Evolutionary conservation across 495 filamentous ascomycete genomes (phyloP), one percentile per base, ranked within the genome.

Genomic region (Letharia lupina): DNA sequence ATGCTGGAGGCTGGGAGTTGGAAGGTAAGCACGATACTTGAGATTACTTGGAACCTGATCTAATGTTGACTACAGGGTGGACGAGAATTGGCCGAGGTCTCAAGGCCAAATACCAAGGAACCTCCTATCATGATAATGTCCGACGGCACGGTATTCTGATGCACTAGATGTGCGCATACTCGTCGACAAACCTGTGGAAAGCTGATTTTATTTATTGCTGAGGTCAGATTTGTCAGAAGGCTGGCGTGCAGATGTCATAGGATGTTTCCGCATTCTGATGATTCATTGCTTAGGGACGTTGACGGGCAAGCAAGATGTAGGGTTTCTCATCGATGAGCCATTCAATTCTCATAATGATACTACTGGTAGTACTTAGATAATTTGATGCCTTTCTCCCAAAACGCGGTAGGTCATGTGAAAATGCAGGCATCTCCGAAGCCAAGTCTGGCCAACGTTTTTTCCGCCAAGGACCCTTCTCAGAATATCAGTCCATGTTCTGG

Each of bases 121-220:
- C 91, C 95, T 28, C 94, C 94, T 6, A 98, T 98, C 71, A 88
- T 96, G 79, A 97, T 98, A 69, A 83, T 96, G 63, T 95, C 90
- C 67, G 94, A 98, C 74, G 94, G 94, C 57, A 98, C 94, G 11
- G 91, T 98, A 62, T 96, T 98, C 74, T 97, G 42, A 60, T 37
- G 63, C 18, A 37, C 50, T 28, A 45, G 41, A 47, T 23, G 28
- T 31, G 23, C 48, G 44, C 44, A 18, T 20, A 47, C 44, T 20
- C 37, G 4, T 47, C 10, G 44, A 47, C 44, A 20, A 47, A 47
- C 10, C 44, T 20, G 2, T 20, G 44, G 48, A 16, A 12, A 20
- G 23, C 45, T 48, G 18, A 20, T 10, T 8, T 20, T 4, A 1
- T 23, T 9, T 11, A 4, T 48, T 3, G 12, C 2, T 2, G 2